Conservation (phyloP, 1,284 basidiomycete genomes). For the Puccinia hordei region DNA sequence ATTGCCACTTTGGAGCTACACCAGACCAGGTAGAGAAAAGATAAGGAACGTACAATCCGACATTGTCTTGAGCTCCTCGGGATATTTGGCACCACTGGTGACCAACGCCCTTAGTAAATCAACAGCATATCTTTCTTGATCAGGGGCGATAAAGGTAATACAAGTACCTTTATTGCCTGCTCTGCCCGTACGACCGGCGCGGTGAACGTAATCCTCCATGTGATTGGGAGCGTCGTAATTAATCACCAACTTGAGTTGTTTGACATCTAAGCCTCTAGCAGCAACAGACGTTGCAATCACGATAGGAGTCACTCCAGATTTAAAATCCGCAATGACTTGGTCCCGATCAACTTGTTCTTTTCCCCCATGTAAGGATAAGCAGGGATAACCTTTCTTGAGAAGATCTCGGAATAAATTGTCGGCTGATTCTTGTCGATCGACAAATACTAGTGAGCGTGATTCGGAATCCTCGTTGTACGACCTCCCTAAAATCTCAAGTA, state of each 20-base stretch:
- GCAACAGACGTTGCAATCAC: slow-evolving; percentile 98
- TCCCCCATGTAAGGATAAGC: slow-evolving; percentile 95
- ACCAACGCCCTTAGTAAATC: slow-evolving; percentile 93
- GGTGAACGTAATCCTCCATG: slow-evolving; percentile 99
- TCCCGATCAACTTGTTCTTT: slow-evolving; percentile 99
- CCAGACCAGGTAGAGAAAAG: background rate
- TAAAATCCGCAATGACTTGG: slow-evolving; percentile 96
- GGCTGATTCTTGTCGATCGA: slow-evolving; percentile 94
- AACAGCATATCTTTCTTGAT: slow-evolving; percentile 95
- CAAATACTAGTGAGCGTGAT: slow-evolving; percentile 87
- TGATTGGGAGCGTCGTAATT: slow-evolving; percentile 99
- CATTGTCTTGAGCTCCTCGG: slow-evolving; percentile 86
- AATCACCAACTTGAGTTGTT: slow-evolving; percentile 96
- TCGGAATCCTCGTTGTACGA: slow-evolving; percentile 87
- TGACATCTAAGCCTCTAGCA: slow-evolving; percentile 94
- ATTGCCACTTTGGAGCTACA: slow-evolving; percentile 51
- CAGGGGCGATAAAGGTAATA: slow-evolving; percentile 94
- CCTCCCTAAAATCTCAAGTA: slow-evolving; percentile 94
- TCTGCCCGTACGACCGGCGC: slow-evolving; percentile 93
- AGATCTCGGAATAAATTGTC: slow-evolving; percentile 96
- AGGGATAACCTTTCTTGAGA: slow-evolving; percentile 89
- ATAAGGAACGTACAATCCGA: slow-evolving; percentile 78
- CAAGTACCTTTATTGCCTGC: slow-evolving; percentile 98
- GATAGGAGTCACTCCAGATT: slow-evolving; percentile 91
- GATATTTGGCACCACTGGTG: slow-evolving; percentile 80